Evolutionary conservation across 2,329 filamentous ascomycete genomes (phyloP).

Genomic region (Pseudogymnoascus sp.): DNA sequence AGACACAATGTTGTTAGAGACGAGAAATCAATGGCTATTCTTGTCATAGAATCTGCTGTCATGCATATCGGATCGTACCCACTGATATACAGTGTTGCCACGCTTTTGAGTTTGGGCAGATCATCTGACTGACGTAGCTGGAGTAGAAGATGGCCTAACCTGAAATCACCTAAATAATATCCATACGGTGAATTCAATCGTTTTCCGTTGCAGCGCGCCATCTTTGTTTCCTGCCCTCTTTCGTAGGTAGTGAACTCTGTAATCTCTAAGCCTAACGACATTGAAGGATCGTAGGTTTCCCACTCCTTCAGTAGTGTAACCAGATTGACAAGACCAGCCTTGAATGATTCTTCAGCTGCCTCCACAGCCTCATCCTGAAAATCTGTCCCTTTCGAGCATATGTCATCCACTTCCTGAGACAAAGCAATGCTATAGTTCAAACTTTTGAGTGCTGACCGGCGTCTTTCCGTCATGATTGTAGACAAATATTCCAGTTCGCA

Average conservation of each 20-base stretch:
- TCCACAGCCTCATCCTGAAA: not conserved
- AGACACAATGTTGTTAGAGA: not conserved
- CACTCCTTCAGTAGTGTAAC: not conserved
- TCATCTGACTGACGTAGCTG: not conserved
- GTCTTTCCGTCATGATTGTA: not conserved
- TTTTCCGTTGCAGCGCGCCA: not conserved
- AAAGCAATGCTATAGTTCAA: not conserved
- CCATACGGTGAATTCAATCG: not conserved
- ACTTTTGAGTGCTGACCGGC: not conserved
- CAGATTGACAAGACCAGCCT: not conserved
- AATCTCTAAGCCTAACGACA: not conserved
- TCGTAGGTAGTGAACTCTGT: not conserved
- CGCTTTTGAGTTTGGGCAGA: not conserved
- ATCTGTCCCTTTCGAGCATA: not conserved
- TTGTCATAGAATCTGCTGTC: not conserved
- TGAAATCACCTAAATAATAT: too few species aligned
- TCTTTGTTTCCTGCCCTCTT: not conserved
- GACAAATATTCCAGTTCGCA: not conserved
- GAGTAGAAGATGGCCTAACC: too few species aligned
- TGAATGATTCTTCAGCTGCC: not conserved
- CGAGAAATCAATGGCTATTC: not conserved
- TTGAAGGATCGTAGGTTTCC: not conserved
- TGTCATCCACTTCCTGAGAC: not conserved
- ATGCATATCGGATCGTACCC: not conserved
- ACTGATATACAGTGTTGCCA: not conserved